These are phyloP conservation scores for Hura crepitans DNA, from an alignment of 441 rosid genomes.

Conservation along the genomic window DNA sequence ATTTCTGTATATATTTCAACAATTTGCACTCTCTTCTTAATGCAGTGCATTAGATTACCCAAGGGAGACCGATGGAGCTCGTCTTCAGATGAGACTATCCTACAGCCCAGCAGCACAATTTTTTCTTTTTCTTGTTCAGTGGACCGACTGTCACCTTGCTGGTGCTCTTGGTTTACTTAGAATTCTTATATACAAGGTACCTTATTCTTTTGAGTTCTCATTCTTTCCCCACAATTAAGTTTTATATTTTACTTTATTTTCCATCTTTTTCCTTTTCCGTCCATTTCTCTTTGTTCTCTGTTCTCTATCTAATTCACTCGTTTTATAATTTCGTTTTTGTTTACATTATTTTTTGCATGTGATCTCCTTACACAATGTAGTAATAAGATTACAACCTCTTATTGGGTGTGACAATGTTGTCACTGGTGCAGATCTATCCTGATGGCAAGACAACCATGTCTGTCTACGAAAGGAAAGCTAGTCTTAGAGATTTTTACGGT, in stretches of 20 bases:
- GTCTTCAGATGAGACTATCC: slow-evolving; percentile 70
- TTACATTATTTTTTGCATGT: not conserved
- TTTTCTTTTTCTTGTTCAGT: slow-evolving; percentile 59
- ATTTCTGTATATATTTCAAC: not conserved
- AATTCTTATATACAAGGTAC: slow-evolving; percentile 58
- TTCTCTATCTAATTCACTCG: not conserved
- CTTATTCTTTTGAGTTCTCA: slow-evolving; percentile 1
- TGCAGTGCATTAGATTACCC: slow-evolving; percentile 64
- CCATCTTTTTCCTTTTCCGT: not conserved
- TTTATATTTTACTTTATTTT: not conserved
- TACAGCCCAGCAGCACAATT: slow-evolving; percentile 66
- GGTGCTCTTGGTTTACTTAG: slow-evolving; percentile 69
- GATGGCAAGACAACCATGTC: slow-evolving; percentile 91
- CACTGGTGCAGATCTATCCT: slow-evolving; percentile 62
- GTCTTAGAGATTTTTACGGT: slow-evolving; percentile 81
- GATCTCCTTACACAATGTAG: slow-evolving; percentile 11
- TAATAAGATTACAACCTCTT: slow-evolving; percentile 16
- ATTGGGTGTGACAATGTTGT: slow-evolving; percentile 26
- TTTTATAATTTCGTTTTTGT: not conserved
- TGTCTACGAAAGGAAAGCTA: slow-evolving; percentile 76
- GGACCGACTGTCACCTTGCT: slow-evolving; percentile 72
- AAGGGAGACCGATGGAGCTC: slow-evolving; percentile 61
- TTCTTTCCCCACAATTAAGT: not conserved
- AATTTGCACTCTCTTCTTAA: slow-evolving; percentile 3
- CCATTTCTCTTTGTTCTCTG: not conserved